Conservation (phyloP, 2,329 filamentous ascomycete genomes). For the Penicillium nordicum region DNA sequence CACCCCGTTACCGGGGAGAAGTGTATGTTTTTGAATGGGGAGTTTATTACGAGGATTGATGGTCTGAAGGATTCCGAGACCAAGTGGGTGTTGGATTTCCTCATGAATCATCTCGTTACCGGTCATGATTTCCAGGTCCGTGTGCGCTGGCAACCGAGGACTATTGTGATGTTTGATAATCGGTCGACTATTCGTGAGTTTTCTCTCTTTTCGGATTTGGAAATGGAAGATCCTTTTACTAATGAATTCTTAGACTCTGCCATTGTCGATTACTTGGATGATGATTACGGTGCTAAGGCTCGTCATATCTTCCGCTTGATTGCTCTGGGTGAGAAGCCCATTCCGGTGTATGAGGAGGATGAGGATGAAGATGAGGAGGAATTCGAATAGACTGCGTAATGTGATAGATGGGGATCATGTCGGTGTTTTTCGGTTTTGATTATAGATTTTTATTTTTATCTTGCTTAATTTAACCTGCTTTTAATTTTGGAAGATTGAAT, state of each 20-base stretch:
- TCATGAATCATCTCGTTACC: conserved; percentile 47
- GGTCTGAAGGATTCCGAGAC: conserved; percentile 49
- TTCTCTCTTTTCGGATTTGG: background rate
- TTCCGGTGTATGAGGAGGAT: conserved; percentile 40
- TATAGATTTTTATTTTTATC: conserved; percentile 6
- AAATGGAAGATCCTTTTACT: conserved; percentile 1
- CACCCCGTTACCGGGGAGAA: conserved; percentile 51
- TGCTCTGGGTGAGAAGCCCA: conserved; percentile 50
- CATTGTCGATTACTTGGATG: conserved; percentile 49
- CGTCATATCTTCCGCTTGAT: conserved; percentile 51
- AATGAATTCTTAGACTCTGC: conserved; percentile 43
- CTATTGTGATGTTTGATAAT: conserved; percentile 52
- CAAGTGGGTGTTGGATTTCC: conserved; percentile 46
- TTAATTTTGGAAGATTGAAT: background rate
- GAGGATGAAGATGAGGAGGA: conserved; percentile 17
- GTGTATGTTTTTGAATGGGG: conserved; percentile 48
- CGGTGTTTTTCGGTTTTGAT: conserved; percentile 10
- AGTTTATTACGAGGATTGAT: conserved; percentile 49
- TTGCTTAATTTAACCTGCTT: background rate
- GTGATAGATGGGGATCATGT: conserved; percentile 21
- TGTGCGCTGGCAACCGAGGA: conserved; percentile 49
- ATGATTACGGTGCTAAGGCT: conserved; percentile 46
- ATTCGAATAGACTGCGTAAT: conserved; percentile 7
- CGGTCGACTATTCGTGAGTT: conserved; percentile 46
- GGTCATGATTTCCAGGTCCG: conserved; percentile 50